Percentiles rank a stretch among this genome's conserved stretches.
These are phyloP conservation scores for Plasmodium sp. DNA, from an alignment of 169 alveolate species.

Conservation along the genomic window DNA sequence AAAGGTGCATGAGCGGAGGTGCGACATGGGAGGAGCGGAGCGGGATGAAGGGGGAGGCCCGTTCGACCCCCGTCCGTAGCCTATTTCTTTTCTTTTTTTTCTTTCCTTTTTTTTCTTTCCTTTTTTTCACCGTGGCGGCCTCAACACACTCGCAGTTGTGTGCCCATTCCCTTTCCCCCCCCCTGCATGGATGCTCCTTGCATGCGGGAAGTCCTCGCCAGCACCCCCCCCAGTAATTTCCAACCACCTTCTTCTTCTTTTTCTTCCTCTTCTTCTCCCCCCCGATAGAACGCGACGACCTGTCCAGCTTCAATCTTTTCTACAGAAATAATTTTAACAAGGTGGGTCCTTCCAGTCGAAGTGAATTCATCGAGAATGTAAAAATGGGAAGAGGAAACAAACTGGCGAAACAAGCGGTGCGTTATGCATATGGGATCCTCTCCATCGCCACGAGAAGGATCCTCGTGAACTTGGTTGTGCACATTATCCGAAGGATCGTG, in stretches of 20 bases:
- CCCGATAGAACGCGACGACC: slow-evolving; percentile 43
- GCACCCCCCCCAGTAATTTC: not conserved
- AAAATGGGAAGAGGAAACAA: slow-evolving; percentile 3
- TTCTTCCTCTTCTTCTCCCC: not conserved
- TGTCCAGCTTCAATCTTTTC: not conserved
- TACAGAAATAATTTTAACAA: slow-evolving; percentile 9
- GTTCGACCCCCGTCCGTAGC: not conserved
- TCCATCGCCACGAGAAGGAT: slow-evolving; percentile 53
- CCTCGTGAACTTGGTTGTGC: slow-evolving; percentile 13
- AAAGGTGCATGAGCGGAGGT: slow-evolving; percentile 47
- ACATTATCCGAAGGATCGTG: slow-evolving; percentile 10
- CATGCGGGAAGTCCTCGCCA: not conserved
- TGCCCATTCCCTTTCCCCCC: too few relatives aligned
- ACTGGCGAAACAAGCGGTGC: not conserved
- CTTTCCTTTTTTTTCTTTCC: not conserved
- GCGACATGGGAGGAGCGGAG: not conserved
- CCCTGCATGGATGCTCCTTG: too few relatives aligned
- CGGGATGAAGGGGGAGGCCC: not conserved
- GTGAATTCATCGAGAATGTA: not conserved
- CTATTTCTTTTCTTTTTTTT: not conserved
- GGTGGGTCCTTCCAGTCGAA: not conserved
- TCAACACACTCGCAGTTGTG: not conserved
- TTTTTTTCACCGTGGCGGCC: not conserved
- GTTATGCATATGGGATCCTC: slow-evolving; percentile 16
- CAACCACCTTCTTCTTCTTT: not conserved